Percentiles rank a stretch among this genome's conserved stretches.
Conservation (phyloP, 2,329 filamentous ascomycete species). For the Fulvia fulva region DNA sequence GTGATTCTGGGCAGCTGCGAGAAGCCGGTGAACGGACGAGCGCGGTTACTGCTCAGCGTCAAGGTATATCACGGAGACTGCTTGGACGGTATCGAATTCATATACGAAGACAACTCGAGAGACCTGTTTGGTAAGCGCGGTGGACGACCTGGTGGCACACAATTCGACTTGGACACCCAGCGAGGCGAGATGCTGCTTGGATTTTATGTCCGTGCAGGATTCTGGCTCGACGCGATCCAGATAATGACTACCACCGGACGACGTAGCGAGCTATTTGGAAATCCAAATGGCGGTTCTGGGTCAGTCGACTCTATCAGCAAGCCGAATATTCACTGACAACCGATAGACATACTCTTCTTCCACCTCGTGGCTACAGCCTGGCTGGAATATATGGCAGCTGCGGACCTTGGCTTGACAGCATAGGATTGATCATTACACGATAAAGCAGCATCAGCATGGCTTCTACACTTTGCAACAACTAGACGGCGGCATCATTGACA, state of each 20-base stretch:
- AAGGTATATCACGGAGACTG: conserved; percentile 72
- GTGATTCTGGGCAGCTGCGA: conserved; percentile 66
- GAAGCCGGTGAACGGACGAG: conserved; percentile 40
- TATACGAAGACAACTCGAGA: conserved; percentile 79
- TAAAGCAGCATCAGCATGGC: conserved; percentile 38
- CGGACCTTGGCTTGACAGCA: conserved; percentile 76
- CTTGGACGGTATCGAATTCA: conserved; percentile 84
- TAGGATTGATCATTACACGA: conserved; percentile 73
- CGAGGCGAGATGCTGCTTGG: conserved; percentile 83
- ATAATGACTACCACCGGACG: conserved; percentile 86
- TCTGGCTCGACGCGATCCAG: conserved; percentile 84
- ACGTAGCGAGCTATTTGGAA: conserved; percentile 80
- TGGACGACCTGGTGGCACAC: conserved; percentile 64
- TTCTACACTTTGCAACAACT: not conserved
- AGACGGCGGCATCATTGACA: not conserved
- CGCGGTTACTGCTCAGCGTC: conserved; percentile 63
- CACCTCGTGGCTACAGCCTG: conserved; percentile 82
- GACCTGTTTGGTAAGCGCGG: conserved; percentile 83
- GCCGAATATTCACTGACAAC: conserved; percentile 19
- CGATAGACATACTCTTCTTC: conserved; percentile 75
- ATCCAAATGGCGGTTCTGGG: conserved; percentile 73
- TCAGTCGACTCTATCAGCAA: conserved; percentile 49
- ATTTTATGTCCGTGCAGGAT: conserved; percentile 74
- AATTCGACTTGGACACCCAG: conserved; percentile 77
- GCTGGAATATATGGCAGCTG: conserved; percentile 83